Evolutionary conservation across 257 asterid genomes (phyloP), one percentile per base, ranked within the genome.

Genomic region (Przewalskia tangutica): DNA sequence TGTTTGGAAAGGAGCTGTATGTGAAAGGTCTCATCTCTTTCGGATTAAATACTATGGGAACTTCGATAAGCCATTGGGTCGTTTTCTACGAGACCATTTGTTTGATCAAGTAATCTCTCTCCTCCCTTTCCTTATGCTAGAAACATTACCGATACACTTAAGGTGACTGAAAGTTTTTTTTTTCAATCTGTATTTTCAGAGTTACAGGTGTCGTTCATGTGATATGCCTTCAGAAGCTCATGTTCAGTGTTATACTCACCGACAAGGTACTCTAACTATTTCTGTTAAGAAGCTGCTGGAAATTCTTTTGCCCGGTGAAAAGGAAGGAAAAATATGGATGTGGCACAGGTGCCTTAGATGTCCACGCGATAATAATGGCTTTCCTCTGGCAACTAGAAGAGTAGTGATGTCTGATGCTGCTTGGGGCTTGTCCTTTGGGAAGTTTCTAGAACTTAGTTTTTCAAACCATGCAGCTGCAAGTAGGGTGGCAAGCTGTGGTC

Each of bases 381-480:
- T 91, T 83, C 98, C 99, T 27, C 98, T 98, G 36, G 97, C 99
- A 60, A 95, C 98, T 77, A 91, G 91, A 86, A 89, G 99, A 86
- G 86, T 95, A 77, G 91, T 93, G 80, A 95, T 95, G 99, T 95
- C 99, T 85, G 99, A 95, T 90, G 99, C 99, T 84, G 98, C 98
- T 34, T 93, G 99, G 99, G 98, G 98, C 16, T 84, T 95, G 89
- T 95, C 99, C 70, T 91, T 95, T 44, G 99, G 99, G 81, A 95
- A 95, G 91, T 95, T 95, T 88, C 89, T 95, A 89, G 99, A 95
- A 90, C 95, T 95, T 83, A 95, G 99, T 85, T 95, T 95, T 87
- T 95, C 98, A 51, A 95, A 94, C 87, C 98, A 95, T 87, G 99
- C 98, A 36, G 99, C 98, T 81, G 99, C 98, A 16, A 95, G 98